Conservation (phyloP, 768 basidiomycete genomes). For the Lactifluus echinatus region DNA sequence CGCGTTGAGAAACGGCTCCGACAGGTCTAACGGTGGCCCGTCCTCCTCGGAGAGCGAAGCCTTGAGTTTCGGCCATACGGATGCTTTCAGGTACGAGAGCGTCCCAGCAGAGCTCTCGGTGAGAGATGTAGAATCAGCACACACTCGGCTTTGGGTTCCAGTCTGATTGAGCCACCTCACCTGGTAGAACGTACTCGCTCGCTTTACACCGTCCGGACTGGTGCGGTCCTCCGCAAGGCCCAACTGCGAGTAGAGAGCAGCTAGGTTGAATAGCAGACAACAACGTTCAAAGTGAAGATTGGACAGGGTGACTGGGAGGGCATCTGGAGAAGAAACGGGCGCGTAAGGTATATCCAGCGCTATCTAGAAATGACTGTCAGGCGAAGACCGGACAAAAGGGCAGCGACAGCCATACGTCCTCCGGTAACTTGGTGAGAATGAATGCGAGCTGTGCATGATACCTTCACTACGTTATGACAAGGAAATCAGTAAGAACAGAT, state of each 20-base stretch:
- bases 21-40: conserved; percentile 58
- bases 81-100: conserved; percentile 49
- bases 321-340: conserved; percentile 52
- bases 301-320: conserved; percentile 50
- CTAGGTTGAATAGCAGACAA: conserved; percentile 76
- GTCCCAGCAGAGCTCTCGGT: conserved; percentile 62
- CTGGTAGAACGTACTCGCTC: conserved; percentile 64
- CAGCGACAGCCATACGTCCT: conserved; percentile 46
- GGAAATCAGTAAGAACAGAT: conserved; percentile 1
- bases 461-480: conserved; percentile 34
- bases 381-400: not conserved
- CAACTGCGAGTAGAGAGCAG: conserved; percentile 76
- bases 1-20: conserved; percentile 46
- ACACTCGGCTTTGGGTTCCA: not conserved
- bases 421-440: conserved; percentile 75
- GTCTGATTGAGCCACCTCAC: conserved; percentile 31
- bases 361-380: conserved; percentile 40
- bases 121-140: not conserved
- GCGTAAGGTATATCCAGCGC: conserved; percentile 65
- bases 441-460: conserved; percentile 89
- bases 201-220: conserved; percentile 72
- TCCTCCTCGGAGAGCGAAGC: conserved; percentile 39
- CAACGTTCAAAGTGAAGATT: conserved; percentile 82
- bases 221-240: conserved; percentile 65
- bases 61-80: conserved; percentile 44